phyloP scores from a whole-genome alignment of 208 protist species.

The Porcisia hertigi region DNA sequence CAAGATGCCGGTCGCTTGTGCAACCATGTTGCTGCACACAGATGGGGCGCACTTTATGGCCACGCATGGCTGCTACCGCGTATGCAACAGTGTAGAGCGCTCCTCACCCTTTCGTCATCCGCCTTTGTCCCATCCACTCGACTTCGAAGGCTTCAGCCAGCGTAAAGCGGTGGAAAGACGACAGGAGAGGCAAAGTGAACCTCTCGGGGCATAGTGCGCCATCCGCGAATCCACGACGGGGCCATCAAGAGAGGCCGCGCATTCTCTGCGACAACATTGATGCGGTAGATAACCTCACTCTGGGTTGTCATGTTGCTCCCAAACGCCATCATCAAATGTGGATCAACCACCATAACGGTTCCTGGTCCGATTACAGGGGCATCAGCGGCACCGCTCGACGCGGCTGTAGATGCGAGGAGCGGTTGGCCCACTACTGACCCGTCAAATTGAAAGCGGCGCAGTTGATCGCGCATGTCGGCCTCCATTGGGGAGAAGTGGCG shows the following conservation, averaged over 20 bases:
- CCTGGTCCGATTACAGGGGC: conserved; percentile 41
- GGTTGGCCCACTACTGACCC: conserved; percentile 39
- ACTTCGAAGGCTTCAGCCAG: neutral
- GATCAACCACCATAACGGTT: conserved; percentile 76
- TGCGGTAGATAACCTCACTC: conserved; percentile 62
- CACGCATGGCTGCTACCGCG: neutral
- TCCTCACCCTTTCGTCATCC: neutral
- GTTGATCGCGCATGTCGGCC: conserved; percentile 66
- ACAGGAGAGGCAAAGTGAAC: conserved; percentile 70
- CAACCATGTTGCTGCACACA: neutral
- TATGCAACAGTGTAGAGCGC: neutral
- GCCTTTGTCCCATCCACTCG: neutral
- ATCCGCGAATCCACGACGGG: conserved; percentile 82
- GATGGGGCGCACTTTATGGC: neutral
- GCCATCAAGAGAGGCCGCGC: conserved; percentile 49
- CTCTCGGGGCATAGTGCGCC: conserved; percentile 72
- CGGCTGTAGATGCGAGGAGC: conserved; percentile 14
- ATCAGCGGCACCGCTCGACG: neutral
- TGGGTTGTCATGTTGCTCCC: conserved; percentile 61
- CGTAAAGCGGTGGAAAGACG: conserved; percentile 76
- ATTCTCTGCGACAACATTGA: conserved; percentile 65
- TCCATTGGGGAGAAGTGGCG: conserved; percentile 65
- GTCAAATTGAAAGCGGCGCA: conserved; percentile 79
- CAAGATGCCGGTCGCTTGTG: neutral
- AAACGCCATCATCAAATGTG: conserved; percentile 83